Percentiles rank a stretch among this genome's conserved stretches.
These are phyloP conservation scores for Candida palmyrensis DNA, from an alignment of 805 yeast species.

Conservation along the genomic window DNA sequence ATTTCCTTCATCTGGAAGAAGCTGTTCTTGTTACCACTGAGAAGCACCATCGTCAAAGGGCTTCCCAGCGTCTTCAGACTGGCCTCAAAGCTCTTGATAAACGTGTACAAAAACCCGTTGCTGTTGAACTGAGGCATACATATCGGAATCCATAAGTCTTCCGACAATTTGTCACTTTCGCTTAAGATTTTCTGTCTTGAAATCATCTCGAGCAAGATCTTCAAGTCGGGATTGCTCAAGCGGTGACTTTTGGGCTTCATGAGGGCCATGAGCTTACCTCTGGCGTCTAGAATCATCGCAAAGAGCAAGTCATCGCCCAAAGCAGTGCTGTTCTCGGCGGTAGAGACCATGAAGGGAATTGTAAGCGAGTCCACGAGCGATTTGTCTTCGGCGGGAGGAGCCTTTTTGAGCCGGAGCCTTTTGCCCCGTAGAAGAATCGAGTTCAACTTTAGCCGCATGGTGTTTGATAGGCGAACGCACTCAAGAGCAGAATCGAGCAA, in stretches of 20 bases:
- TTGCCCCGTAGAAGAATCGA: conserved; percentile 40
- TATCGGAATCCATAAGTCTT: conserved; percentile 90
- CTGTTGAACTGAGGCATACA: conserved; percentile 89
- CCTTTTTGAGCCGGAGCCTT: conserved; percentile 10
- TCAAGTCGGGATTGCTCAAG: conserved; percentile 76
- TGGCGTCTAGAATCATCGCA: conserved; percentile 64
- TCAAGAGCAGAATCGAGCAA: conserved; percentile 25
- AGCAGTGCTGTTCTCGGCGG: background rate
- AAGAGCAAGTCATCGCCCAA: conserved; percentile 55
- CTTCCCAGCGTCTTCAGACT: conserved; percentile 5
- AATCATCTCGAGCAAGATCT: conserved; percentile 66
- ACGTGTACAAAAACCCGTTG: conserved; percentile 81
- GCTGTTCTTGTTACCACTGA: conserved; percentile 70
- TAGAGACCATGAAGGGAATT: conserved; percentile 5
- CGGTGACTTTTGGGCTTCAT: conserved; percentile 75
- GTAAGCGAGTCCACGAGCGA: conserved; percentile 1
- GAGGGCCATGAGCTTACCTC: conserved; percentile 61
- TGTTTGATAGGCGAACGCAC: conserved; percentile 44
- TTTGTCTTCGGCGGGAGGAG: conserved; percentile 2
- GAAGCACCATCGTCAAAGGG: conserved; percentile 39
- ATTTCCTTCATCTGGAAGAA: conserved; percentile 70
- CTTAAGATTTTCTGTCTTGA: conserved; percentile 46
- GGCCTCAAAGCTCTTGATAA: conserved; percentile 42
- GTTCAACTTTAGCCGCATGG: conserved; percentile 55
- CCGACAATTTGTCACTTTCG: conserved; percentile 28